Evolutionary conservation across 768 basidiomycete genomes (phyloP), one percentile per base, ranked within the genome.

Genomic region (Leccinellum luteum): DNA sequence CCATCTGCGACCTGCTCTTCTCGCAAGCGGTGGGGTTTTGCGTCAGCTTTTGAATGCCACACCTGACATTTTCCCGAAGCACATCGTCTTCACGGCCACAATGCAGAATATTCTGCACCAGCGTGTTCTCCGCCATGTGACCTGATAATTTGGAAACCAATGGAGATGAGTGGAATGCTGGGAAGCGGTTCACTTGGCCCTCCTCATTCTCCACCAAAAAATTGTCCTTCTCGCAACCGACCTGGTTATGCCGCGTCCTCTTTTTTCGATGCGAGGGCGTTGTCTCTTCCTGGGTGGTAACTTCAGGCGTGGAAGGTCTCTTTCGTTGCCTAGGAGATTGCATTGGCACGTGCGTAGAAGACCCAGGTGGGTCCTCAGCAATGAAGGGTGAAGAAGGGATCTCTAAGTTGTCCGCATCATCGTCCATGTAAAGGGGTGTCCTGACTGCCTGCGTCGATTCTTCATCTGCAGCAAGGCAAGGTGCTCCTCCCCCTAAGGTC

Each of bases 1-100:
- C 56, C 51, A 57, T 52, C 44, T 57, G 51, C 2, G 43, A 52
- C 10, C 6, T 13, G 44, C 44, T 30, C 56, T 57, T 57, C 56
- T 57, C 44, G 1, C 51, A 0, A 1, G 51, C 51, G 28, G 4
- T 47, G 0, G 27, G 32, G n/a, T 52, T 1, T 32, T 30, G n/a
- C 2, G 47, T 15, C 32, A 57, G 10, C 6, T 52, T 1, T 28
- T 13, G 43, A 13, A 57, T 28, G 25, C 44, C 27, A 6, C 14
- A 1, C 35, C 51, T 0, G 32, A 53, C 38, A 10, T 57, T 57
- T 35, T 6, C 56, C 44, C 6, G 14, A 19, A 52, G 51, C 10
- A 47, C 52, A n/a, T 8, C 19, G 0, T 52, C 56, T 35, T 57
- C 9, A 19, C 2, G 41, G 4, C 45, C 25, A 47, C 32, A 19